Percentiles rank a stretch among this genome's conserved stretches.
Conservation (phyloP, 805 yeast genomes). For the Komagataella ulmi region DNA sequence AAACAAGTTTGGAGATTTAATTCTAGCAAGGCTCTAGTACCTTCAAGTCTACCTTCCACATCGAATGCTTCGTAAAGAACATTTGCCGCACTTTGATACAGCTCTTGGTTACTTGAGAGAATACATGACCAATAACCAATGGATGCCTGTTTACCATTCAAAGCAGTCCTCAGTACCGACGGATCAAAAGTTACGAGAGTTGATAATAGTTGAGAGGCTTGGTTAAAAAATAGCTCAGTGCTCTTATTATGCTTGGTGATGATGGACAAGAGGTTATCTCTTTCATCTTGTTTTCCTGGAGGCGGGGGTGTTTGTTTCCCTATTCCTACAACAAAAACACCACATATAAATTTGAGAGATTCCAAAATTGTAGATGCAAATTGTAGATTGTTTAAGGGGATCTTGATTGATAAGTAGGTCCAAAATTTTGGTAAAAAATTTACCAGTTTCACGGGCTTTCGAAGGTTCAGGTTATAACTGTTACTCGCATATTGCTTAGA, state of each 20-base stretch:
- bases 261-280: not conserved
- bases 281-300: not conserved
- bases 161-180: constrained; percentile 16
- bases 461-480: not conserved
- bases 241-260: not conserved
- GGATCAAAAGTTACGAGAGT: not conserved
- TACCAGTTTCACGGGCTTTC: not conserved
- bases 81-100: constrained; percentile 60
- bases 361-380: constrained; percentile 6
- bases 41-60: constrained; percentile 68
- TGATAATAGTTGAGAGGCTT: not conserved
- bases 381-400: not conserved
- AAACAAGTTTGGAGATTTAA: constrained; percentile 31
- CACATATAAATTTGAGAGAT: not conserved
- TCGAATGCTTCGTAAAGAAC: constrained; percentile 67
- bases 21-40: constrained; percentile 41
- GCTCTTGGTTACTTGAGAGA: constrained; percentile 41
- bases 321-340: constrained; percentile 2
- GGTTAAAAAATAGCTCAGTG: not conserved
- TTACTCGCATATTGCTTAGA: not conserved
- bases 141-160: constrained; percentile 29
- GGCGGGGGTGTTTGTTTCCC: not conserved
- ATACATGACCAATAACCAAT: constrained; percentile 66
- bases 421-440: not conserved
- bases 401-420: not conserved